These are phyloP conservation scores for Ajuga reptans DNA, from an alignment of 305 asterid species.

Conservation along the genomic window DNA sequence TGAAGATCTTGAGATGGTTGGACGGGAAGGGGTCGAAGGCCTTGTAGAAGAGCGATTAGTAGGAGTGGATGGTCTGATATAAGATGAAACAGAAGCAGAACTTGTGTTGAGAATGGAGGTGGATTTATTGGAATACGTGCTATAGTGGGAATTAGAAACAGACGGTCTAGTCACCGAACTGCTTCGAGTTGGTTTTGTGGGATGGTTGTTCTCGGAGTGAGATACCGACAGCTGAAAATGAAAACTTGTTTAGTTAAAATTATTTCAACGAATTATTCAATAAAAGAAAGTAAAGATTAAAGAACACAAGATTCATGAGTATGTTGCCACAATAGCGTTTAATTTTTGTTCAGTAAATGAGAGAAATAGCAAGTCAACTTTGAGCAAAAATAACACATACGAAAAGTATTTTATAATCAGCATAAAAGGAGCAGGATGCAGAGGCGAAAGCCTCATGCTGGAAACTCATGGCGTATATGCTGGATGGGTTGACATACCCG, in stretches of 20 bases:
- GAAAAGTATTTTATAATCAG: background rate
- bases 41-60: conserved; percentile 69
- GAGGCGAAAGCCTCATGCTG: conserved; percentile 5
- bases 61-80: conserved; percentile 90
- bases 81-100: conserved; percentile 91
- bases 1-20: conserved; percentile 68
- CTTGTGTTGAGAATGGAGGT: conserved; percentile 75
- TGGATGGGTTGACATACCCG: conserved; percentile 50
- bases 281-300: background rate
- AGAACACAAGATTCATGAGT: background rate
- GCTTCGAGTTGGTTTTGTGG: conserved; percentile 66
- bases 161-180: conserved; percentile 81
- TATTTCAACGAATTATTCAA: background rate
- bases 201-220: conserved; percentile 72
- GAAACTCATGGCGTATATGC: conserved; percentile 10
- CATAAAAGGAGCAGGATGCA: background rate
- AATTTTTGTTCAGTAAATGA: background rate
- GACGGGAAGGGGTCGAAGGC: conserved; percentile 70
- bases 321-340: background rate
- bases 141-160: conserved; percentile 59
- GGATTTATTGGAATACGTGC: conserved; percentile 62
- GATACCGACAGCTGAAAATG: conserved; percentile 72
- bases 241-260: background rate
- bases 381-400: background rate
- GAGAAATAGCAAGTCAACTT: background rate